Percentiles rank a stretch among this genome's conserved stretches.
Evolutionary conservation across 106 monocot genomes (phyloP).

Genomic region (Dioscorea alata): DNA sequence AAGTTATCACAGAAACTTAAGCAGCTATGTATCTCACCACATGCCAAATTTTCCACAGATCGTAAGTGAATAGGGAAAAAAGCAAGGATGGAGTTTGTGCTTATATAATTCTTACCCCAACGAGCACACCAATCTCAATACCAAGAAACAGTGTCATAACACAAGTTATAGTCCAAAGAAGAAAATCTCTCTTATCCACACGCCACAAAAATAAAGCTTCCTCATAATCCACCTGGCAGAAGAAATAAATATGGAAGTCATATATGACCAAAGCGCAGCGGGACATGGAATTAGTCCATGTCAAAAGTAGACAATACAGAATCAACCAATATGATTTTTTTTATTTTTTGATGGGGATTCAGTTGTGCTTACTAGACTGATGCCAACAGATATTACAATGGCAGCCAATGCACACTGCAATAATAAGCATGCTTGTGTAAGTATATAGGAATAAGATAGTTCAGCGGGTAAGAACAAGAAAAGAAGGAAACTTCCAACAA

Average conservation of each 20-base stretch:
- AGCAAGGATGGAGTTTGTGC: no score
- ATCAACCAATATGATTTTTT: not conserved
- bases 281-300: not conserved
- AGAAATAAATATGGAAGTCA: not conserved
- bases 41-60: no score
- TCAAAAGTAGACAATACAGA: not conserved
- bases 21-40: no score
- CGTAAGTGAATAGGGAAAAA: no score
- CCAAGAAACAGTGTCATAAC: conserved; percentile 80
- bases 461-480: no score
- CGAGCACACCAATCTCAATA: conserved; percentile 95
- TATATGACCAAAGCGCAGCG: not conserved
- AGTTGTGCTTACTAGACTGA: conserved; percentile 63
- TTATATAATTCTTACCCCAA: conserved; percentile 61
- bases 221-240: conserved; percentile 86
- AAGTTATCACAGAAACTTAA: no score
- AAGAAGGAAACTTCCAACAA: no score
- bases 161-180: conserved; percentile 87
- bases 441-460: no score
- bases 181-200: conserved; percentile 94
- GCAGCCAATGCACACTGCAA: conserved; percentile 90
- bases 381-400: conserved; percentile 90
- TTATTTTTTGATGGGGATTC: not conserved
- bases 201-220: conserved; percentile 93
- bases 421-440: not conserved